Conservation (phyloP, 441 rosid species). For the Adansonia grandidieri region DNA sequence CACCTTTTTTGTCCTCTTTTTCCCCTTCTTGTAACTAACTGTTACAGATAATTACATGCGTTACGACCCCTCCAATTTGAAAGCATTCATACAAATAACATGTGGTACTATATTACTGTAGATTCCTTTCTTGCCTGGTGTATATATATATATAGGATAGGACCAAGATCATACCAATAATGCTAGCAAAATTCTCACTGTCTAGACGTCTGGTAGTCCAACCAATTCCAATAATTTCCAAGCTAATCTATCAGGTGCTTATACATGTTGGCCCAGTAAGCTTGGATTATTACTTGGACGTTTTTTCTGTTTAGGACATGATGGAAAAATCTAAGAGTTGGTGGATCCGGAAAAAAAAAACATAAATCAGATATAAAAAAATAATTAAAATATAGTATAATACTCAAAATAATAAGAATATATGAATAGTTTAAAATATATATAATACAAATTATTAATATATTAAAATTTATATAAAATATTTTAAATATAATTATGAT, state of each 20-base stretch:
- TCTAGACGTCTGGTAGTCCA: constrained; percentile 13
- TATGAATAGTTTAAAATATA: no score
- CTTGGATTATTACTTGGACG: not conserved
- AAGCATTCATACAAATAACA: not conserved
- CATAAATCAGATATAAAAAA: no score
- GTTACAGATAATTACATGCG: not conserved
- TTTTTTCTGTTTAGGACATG: not conserved
- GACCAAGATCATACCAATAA: not conserved
- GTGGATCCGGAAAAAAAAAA: no score
- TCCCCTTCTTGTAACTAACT: no score
- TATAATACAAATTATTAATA: no score
- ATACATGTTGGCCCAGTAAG: not conserved
- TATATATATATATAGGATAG: not conserved
- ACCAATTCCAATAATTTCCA: not conserved
- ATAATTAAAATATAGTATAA: no score
- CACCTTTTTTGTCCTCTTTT: not conserved
- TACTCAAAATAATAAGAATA: no score
- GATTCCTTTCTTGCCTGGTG: not conserved
- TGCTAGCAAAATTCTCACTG: not conserved
- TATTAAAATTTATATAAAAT: no score
- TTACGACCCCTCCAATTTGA: not conserved
- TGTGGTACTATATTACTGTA: not conserved
- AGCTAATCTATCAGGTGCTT: not conserved
- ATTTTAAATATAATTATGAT: no score
- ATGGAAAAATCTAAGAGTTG: no score